phyloP scores from a whole-genome alignment of 495 filamentous ascomycete genomes.

The Chlorociboria aeruginascens region DNA sequence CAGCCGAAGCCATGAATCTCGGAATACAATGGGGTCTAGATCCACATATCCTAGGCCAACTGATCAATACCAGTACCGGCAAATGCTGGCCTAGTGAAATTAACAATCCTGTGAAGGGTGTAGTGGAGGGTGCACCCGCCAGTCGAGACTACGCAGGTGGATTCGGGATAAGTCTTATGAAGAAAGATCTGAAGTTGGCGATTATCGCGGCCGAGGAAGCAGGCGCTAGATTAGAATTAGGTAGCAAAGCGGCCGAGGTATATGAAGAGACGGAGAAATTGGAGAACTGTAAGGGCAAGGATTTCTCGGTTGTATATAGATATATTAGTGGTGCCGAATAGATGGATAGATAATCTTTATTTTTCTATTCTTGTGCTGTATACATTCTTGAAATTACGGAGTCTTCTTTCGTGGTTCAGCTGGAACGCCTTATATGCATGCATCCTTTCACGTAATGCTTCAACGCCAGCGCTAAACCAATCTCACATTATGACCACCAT shows the following conservation, averaged over 20 bases:
- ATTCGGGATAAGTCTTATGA: slow-evolving; percentile 74
- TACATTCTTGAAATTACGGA: not conserved
- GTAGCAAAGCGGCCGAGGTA: slow-evolving; percentile 48
- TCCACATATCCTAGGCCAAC: slow-evolving; percentile 58
- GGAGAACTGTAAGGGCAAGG: slow-evolving; percentile 53
- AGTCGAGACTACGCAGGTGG: slow-evolving; percentile 66
- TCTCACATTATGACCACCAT: no score
- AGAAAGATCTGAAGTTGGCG: slow-evolving; percentile 68
- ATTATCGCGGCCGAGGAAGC: slow-evolving; percentile 60
- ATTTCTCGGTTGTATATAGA: slow-evolving; percentile 79
- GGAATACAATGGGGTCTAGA: slow-evolving; percentile 78
- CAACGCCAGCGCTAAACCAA: not conserved
- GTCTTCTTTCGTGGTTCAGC: not conserved
- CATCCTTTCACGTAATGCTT: not conserved
- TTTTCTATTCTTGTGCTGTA: not conserved
- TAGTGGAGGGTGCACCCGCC: slow-evolving; percentile 60
- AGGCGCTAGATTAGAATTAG: slow-evolving; percentile 53
- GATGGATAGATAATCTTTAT: not conserved
- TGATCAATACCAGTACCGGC: slow-evolving; percentile 81
- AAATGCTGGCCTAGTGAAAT: slow-evolving; percentile 85
- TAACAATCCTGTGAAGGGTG: slow-evolving; percentile 89
- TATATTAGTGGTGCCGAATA: slow-evolving; percentile 38
- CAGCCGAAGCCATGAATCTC: slow-evolving; percentile 86
- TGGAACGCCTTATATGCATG: not conserved
- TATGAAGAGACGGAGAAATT: slow-evolving; percentile 52